Percentiles rank a stretch among this genome's conserved stretches.
These are phyloP conservation scores for Cryoendolithus antarcticus DNA, from an alignment of 2,329 filamentous ascomycete species.

Conservation along the genomic window DNA sequence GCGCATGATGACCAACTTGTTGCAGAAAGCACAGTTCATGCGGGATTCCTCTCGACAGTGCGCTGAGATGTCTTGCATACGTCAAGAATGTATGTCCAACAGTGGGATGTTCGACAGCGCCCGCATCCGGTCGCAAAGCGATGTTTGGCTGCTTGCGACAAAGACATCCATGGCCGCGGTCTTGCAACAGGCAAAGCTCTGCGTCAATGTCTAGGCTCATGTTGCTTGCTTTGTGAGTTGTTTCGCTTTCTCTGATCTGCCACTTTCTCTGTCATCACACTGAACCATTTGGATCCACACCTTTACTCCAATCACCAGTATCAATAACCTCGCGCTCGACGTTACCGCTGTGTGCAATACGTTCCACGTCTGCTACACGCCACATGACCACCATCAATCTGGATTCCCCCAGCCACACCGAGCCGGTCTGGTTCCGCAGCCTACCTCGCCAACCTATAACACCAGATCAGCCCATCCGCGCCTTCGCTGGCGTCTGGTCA, in stretches of 20 bases:
- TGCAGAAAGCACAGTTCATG: no score
- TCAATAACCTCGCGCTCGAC: neutral
- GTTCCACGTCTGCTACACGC: neutral
- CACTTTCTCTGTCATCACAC: no score
- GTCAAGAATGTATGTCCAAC: no score
- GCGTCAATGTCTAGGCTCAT: constrained; percentile 6
- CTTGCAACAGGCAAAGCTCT: no score
- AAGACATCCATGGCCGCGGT: constrained; percentile 9
- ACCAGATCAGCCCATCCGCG: constrained; percentile 5
- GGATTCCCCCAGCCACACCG: constrained; percentile 14
- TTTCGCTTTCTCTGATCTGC: no score
- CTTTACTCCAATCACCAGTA: neutral
- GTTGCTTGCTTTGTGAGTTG: constrained; percentile 4
- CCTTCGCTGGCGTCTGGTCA: constrained; percentile 5
- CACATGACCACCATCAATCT: constrained; percentile 8
- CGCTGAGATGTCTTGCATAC: no score
- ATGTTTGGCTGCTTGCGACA: constrained; percentile 16
- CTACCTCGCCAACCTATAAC: constrained; percentile 12
- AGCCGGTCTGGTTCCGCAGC: constrained; percentile 20
- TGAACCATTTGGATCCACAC: constrained; percentile 5
- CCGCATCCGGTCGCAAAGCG: no score
- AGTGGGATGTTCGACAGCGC: no score
- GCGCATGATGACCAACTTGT: no score
- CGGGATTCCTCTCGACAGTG: no score
- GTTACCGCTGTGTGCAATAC: neutral